Conservation (phyloP, 352 stramenopile species). For the Pythium sp. region DNA sequence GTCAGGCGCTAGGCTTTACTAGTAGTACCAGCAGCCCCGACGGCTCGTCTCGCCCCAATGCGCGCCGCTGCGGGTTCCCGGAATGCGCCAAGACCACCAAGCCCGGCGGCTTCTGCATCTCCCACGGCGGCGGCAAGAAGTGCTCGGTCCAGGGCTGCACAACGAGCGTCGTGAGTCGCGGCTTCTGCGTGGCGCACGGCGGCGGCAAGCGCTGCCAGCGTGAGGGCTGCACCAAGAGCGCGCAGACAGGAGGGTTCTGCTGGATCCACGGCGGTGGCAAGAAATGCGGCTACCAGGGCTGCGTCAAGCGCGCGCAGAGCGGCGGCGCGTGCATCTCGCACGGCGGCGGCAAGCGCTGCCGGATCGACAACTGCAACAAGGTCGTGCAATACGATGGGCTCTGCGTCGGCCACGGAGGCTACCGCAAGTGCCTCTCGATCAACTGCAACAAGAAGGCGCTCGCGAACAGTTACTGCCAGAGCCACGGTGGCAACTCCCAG, state of each 20-base stretch:
- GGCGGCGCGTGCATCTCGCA: conserved; percentile 44
- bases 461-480: conserved; percentile 32
- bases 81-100: conserved; percentile 39
- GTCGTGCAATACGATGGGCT: conserved; percentile 44
- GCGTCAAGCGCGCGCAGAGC: conserved; percentile 38
- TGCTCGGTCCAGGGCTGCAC: conserved; percentile 33
- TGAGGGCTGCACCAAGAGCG: conserved; percentile 33
- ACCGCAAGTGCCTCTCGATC: conserved; percentile 34
- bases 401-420: conserved; percentile 44
- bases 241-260: conserved; percentile 39
- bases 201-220: conserved; percentile 44
- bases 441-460: conserved; percentile 39
- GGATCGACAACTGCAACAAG: conserved; percentile 31
- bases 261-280: conserved; percentile 48
- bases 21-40: background rate
- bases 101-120: conserved; percentile 59
- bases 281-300: conserved; percentile 39
- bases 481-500: conserved; percentile 33
- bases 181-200: conserved; percentile 46
- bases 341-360: conserved; percentile 35
- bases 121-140: conserved; percentile 64
- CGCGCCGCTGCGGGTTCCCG: conserved; percentile 32
- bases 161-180: conserved; percentile 40
- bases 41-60: background rate
- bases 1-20: background rate